Evolutionary conservation across 805 yeast species (phyloP).

Genomic region (Torulaspora delbrueckii): DNA sequence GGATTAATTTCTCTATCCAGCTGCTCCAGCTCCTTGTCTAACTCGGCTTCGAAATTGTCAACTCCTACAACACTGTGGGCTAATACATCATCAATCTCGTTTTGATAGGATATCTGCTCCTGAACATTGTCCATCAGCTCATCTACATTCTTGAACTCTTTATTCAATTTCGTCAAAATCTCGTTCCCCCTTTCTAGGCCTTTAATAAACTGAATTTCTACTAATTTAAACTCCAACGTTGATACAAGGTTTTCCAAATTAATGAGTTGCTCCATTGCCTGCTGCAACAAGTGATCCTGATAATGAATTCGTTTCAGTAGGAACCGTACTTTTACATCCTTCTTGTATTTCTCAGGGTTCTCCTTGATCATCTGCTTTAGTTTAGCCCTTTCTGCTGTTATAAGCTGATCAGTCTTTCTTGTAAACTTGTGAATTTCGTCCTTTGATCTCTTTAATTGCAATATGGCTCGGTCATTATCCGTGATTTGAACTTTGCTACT

Average conservation of each 20-base stretch:
- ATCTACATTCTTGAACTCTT: conserved; percentile 78
- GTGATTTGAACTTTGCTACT: conserved; percentile 59
- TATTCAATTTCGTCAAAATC: conserved; percentile 68
- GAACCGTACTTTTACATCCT: conserved; percentile 51
- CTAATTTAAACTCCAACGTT: conserved; percentile 80
- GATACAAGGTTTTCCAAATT: conserved; percentile 74
- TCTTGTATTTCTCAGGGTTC: conserved; percentile 45
- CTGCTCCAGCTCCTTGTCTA: conserved; percentile 56
- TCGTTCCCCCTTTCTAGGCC: conserved; percentile 79
- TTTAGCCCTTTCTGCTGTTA: conserved; percentile 51
- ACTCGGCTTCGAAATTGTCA: conserved; percentile 47
- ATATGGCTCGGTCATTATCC: conserved; percentile 77
- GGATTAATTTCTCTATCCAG: conserved; percentile 47
- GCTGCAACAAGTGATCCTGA: conserved; percentile 65
- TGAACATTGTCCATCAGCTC: conserved; percentile 76
- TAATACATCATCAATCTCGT: conserved; percentile 58
- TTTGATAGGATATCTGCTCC: conserved; percentile 75
- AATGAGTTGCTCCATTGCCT: conserved; percentile 72
- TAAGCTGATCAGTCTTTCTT: conserved; percentile 48
- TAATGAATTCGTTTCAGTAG: conserved; percentile 74
- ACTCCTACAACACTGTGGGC: conserved; percentile 34
- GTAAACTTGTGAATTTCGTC: conserved; percentile 74
- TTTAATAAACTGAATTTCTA: conserved; percentile 77
- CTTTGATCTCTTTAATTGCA: conserved; percentile 82
- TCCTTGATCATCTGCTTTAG: conserved; percentile 31